These are phyloP conservation scores for Cotoneaster glaucophyllus DNA, from an alignment of 306 rosid genomes.

Conservation along the genomic window DNA sequence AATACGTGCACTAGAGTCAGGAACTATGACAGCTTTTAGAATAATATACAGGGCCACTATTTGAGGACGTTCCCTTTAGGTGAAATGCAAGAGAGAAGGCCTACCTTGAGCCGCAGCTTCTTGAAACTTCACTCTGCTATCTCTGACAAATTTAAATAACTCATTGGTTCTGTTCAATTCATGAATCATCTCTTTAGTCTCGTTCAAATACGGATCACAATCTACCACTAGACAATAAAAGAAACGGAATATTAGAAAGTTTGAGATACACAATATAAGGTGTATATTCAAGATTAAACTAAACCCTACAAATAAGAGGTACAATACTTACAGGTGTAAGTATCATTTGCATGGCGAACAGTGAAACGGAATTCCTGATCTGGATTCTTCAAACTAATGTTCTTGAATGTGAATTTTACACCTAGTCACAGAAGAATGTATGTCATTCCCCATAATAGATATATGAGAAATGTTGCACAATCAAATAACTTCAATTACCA, in stretches of 20 bases:
- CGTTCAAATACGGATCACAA: conserved; percentile 58
- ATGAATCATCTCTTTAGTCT: conserved; percentile 46
- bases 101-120: conserved; percentile 60
- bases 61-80: background rate
- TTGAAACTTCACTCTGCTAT: conserved; percentile 75
- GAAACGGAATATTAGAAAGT: background rate
- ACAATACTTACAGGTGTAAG: conserved; percentile 60
- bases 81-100: background rate
- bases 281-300: conserved; percentile 12
- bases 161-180: conserved; percentile 79
- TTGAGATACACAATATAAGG: conserved; percentile 3
- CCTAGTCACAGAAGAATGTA: conserved; percentile 35
- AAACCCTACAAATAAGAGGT: background rate
- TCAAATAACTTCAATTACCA: conserved; percentile 46
- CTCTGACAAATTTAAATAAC: conserved; percentile 72
- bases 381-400: conserved; percentile 42
- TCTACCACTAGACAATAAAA: conserved; percentile 50
- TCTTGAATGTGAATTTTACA: conserved; percentile 74
- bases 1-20: background rate
- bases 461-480: background rate
- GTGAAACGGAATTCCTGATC: conserved; percentile 58
- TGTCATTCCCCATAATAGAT: conserved; percentile 9
- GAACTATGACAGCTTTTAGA: background rate
- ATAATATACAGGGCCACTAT: background rate
- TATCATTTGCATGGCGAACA: conserved; percentile 52